Evolutionary conservation across 805 yeast species (phyloP).

Genomic region (Candida awuae): DNA sequence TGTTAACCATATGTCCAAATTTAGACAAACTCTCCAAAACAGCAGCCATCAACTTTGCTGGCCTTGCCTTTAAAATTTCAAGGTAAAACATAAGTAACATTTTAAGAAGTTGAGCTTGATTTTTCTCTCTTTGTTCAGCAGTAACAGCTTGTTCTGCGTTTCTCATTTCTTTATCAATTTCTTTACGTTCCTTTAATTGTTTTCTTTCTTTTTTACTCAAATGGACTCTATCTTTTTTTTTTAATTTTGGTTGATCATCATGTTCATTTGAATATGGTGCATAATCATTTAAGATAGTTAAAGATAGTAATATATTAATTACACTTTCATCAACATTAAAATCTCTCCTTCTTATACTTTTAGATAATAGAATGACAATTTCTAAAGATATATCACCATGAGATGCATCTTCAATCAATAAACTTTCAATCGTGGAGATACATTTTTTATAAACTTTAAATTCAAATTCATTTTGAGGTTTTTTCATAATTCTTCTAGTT

Average conservation of each 20-base stretch:
- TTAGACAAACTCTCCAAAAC: conserved; percentile 87
- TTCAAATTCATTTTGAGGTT: conserved; percentile 42
- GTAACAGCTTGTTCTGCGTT: conserved; percentile 84
- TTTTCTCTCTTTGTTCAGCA: conserved; percentile 75
- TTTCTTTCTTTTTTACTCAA: conserved; percentile 86
- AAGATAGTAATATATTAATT: conserved; percentile 60
- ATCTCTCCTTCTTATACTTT: conserved; percentile 63
- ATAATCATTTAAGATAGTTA: conserved; percentile 60
- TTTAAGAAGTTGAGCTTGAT: conserved; percentile 78
- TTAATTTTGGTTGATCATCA: conserved; percentile 41
- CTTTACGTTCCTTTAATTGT: conserved; percentile 75
- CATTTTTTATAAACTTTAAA: conserved; percentile 47
- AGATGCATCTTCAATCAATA: conserved; percentile 68
- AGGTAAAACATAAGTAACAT: conserved; percentile 64
- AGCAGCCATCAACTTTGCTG: conserved; percentile 66
- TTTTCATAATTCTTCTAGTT: conserved; percentile 57
- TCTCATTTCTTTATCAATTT: conserved; percentile 82
- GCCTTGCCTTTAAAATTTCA: conserved; percentile 60
- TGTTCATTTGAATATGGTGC: conserved; percentile 55
- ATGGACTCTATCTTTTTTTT: conserved; percentile 85
- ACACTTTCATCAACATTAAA: conserved; percentile 81
- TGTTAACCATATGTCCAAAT: conserved; percentile 87
- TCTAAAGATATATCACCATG: conserved; percentile 78
- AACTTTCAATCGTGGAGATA: conserved; percentile 55
- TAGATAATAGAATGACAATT: conserved; percentile 55